Conservation (phyloP, 345 rosid species). For the Reutealis trisperma region DNA sequence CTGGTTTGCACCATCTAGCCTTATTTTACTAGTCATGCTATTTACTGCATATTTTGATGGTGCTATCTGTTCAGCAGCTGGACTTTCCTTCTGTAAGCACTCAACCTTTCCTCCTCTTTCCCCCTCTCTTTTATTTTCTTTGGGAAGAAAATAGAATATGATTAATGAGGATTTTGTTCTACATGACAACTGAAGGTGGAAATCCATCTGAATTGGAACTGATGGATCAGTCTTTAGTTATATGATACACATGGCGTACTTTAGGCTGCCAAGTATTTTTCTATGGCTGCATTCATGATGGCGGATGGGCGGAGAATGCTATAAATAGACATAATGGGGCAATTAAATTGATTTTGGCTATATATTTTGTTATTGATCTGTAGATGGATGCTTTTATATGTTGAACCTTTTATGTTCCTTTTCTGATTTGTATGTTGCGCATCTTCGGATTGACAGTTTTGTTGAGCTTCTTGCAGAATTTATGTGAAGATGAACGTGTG, state of each 20-base stretch:
- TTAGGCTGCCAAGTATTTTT: neutral
- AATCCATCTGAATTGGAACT: neutral
- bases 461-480: slow-evolving; percentile 41
- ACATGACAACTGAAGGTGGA: neutral
- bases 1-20: neutral
- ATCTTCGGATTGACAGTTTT: neutral
- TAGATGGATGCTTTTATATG: neutral
- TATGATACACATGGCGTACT: neutral
- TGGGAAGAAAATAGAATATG: neutral
- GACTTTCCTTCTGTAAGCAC: neutral
- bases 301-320: neutral
- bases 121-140: neutral
- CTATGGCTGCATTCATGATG: neutral
- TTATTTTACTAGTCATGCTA: neutral
- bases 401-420: neutral
- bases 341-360: neutral
- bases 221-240: neutral
- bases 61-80: neutral
- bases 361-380: neutral
- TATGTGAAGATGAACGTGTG: slow-evolving; percentile 81
- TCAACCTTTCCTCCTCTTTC: neutral
- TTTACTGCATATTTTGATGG: neutral
- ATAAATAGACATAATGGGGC: neutral
- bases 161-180: neutral
- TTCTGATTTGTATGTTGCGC: neutral